phyloP scores from a whole-genome alignment of 208 protist genomes.

The Wallacemonas sp. region DNA sequence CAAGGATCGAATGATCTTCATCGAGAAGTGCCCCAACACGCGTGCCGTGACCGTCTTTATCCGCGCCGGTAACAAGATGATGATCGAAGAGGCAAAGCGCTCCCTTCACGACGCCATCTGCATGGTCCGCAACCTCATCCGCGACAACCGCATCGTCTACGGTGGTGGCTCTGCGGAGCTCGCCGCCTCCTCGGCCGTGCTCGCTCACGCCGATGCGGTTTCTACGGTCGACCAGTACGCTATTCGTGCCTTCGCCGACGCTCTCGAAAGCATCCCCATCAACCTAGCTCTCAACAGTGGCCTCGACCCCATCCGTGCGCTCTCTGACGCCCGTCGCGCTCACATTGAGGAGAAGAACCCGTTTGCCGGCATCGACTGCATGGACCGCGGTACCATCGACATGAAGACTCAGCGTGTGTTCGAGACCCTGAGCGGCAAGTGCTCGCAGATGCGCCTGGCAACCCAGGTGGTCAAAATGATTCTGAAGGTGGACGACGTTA shows the following conservation, averaged over 20 bases:
- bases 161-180: conserved; percentile 99
- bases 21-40: conserved; percentile 98
- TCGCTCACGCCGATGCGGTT: conserved; percentile 91
- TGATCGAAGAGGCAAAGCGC: conserved; percentile 99
- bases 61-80: conserved; percentile 99
- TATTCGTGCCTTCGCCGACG: conserved; percentile 99
- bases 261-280: conserved; percentile 98
- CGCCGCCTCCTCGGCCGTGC: conserved; percentile 94
- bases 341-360: conserved; percentile 96
- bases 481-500: conserved; percentile 99
- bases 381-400: conserved; percentile 93
- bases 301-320: conserved; percentile 95
- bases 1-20: conserved; percentile 98
- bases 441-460: conserved; percentile 99
- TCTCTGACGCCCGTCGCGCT: conserved; percentile 95
- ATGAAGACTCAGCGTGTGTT: conserved; percentile 99
- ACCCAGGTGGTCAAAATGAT: conserved; percentile 99
- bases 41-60: conserved; percentile 99
- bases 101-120: conserved; percentile 99
- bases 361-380: conserved; percentile 98
- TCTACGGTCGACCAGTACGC: conserved; percentile 98
- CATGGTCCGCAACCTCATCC: conserved; percentile 99
- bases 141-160: conserved; percentile 99
- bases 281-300: conserved; percentile 99
- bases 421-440: conserved; percentile 99